Percentiles rank a stretch among this genome's conserved stretches.
phyloP scores from a whole-genome alignment of 169 alveolate genomes.

The Cryptosporidium ryanae region DNA sequence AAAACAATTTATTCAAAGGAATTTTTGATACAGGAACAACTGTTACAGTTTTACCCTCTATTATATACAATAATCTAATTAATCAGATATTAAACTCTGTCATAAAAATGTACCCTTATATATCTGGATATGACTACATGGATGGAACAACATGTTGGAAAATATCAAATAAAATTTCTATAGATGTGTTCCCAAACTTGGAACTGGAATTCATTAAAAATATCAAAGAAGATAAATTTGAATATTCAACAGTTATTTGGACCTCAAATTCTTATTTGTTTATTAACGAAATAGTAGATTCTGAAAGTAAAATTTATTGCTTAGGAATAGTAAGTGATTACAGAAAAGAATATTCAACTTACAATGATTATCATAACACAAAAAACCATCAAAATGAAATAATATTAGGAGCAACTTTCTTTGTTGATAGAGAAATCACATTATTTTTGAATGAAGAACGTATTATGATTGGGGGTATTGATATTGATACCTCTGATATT shows the following conservation, averaged over 20 bases:
- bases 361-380: background rate
- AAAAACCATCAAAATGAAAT: conserved; percentile 4
- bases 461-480: conserved; percentile 5
- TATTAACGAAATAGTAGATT: conserved; percentile 19
- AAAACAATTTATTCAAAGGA: conserved; percentile 4
- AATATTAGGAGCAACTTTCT: conserved; percentile 54
- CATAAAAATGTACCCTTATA: conserved; percentile 24
- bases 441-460: conserved; percentile 21
- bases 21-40: conserved; percentile 71
- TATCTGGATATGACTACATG: conserved; percentile 19
- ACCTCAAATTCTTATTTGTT: conserved; percentile 48
- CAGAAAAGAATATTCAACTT: background rate
- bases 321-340: conserved; percentile 63
- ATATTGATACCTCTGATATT: background rate
- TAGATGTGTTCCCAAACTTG: conserved; percentile 10
- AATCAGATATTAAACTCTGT: background rate
- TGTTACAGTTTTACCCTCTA: conserved; percentile 40
- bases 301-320: conserved; percentile 15
- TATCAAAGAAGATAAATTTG: background rate
- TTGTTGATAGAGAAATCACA: conserved; percentile 56
- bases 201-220: conserved; percentile 5
- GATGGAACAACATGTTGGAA: conserved; percentile 66
- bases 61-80: background rate
- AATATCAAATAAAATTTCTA: background rate
- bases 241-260: conserved; percentile 11